Evolutionary conservation across 2,329 filamentous ascomycete genomes (phyloP), one percentile per base, ranked within the genome.

Genomic region (Aspergillus neoniger): DNA sequence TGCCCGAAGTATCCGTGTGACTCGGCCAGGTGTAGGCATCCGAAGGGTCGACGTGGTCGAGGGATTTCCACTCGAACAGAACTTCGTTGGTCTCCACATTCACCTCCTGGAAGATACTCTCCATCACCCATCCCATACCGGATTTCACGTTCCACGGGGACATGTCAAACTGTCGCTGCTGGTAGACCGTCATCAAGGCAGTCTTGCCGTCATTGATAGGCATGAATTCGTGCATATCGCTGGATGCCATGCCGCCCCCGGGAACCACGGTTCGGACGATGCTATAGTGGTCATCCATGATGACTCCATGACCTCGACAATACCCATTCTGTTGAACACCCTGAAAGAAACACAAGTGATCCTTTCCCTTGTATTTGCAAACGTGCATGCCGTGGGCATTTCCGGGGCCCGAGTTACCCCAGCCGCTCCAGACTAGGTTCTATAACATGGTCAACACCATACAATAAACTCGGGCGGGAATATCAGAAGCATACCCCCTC

Each of bases 221-320:
- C 60, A 72, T 76, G 67, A 83, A 83, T 61, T 84, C 82, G 66
- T 84, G 82, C 80, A 83, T 82, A 66, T 84, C 82, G 66, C 76
- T 78, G 23, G 77, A 77, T 6, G 74, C 71, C 70, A 76, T 76
- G 39, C 74, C 74, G 21, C 74, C 76, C 2, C 74, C 73, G 0
- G 77, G 70, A 48, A 76, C 72, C 23, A 84, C 76, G 4, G 79
- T 82, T 65, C 78, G 77, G 48, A 83, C 81, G 44, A 81, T 77
- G 43, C 78, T 74, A 65, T 84, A 83, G 48, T 75, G 74, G 56
- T 77, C 76, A 65, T 84, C 78, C 79, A 84, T 78, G 59, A 84
- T 84, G 21, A 83, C 74, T 43, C 81, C 81, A 74, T 83, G 81
- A 5, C 82, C 82, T 44, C 80, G 75, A 28, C 80, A 81, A 60